Evolutionary conservation across 176 grass and related monocot species (phyloP), one percentile per base, ranked within the genome.

Genomic region (Hyparrhenia diplandra): DNA sequence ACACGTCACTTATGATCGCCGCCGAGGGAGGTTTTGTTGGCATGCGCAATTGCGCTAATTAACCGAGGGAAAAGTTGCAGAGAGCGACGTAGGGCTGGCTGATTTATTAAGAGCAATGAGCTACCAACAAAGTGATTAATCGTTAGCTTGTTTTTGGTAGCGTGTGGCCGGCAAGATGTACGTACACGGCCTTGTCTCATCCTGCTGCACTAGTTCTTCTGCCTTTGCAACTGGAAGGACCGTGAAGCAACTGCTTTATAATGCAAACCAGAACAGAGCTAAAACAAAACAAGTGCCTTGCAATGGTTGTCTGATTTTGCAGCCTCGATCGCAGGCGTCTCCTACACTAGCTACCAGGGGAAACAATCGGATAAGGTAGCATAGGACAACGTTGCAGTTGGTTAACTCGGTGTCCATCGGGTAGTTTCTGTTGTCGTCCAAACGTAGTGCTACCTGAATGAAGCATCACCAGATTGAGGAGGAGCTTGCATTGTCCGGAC

Each of bases 111-210:
- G 36, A 69, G 21, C 18, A 25, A 14, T 36, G 35, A 69, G 20
- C 40, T 11, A 40, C 24, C 43, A 43, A 16, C n/a, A 13, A 24
- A 62, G 58, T 4, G 10, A 61, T 6, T 17, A 18, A 76, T 10
- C 35, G 8, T 9, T 14, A 6, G 34, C 17, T 73, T 54, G n/a
- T 28, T n/a, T 58, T 24, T 23, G n/a, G 24, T 25, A 24, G 43
- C 28, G 27, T 29, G 60, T 51, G 43, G 81, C 81, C 81, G 81
- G 71, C 81, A 75, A 62, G 11, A 37, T 34, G 32, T 3, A 7
- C 18, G 49, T 54, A n/a, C n/a, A 59, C 18, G 54, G 54, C 8
- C 8, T 23, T 58, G 54, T 51, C 47, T 51, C 21, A 58, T 58
- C 11, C 54, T 58, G 54, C 21, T 58, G n/a, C 52, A 57, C 42